Evolutionary conservation across 345 rosid genomes (phyloP).

Genomic region (Physaria fendleri): DNA sequence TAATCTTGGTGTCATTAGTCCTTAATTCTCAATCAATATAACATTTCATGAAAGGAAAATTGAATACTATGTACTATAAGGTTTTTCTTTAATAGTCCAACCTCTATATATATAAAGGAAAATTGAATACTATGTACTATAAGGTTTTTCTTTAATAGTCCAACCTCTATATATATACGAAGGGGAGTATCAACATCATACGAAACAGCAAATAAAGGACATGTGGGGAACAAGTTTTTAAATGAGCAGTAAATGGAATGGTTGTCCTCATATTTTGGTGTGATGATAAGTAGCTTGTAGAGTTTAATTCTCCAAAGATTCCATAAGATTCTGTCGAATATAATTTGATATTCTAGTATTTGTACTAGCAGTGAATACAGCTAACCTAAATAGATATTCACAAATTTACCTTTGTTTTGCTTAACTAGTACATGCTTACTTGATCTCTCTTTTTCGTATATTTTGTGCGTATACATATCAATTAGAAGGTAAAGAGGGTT

Average conservation of each 20-base stretch:
- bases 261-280: conserved; percentile 1
- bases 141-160: neutral
- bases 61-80: too few relatives aligned
- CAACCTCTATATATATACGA: neutral
- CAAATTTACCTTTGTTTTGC: neutral
- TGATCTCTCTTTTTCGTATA: too few relatives aligned
- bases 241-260: conserved; percentile 24
- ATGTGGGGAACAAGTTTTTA: conserved; percentile 26
- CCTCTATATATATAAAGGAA: too few relatives aligned
- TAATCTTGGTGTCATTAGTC: too few relatives aligned
- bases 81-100: too few relatives aligned
- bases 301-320: conserved; percentile 9
- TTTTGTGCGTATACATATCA: too few relatives aligned
- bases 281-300: neutral
- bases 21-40: too few relatives aligned
- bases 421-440: too few relatives aligned
- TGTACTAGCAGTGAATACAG: neutral
- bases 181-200: conserved; percentile 5
- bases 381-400: neutral
- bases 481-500: too few relatives aligned
- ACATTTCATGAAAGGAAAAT: neutral
- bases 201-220: conserved; percentile 10
- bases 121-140: neutral
- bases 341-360: neutral
- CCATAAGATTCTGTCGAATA: conserved; percentile 7